phyloP scores from a whole-genome alignment of 208 protist species.

The Porcisia deanei region DNA sequence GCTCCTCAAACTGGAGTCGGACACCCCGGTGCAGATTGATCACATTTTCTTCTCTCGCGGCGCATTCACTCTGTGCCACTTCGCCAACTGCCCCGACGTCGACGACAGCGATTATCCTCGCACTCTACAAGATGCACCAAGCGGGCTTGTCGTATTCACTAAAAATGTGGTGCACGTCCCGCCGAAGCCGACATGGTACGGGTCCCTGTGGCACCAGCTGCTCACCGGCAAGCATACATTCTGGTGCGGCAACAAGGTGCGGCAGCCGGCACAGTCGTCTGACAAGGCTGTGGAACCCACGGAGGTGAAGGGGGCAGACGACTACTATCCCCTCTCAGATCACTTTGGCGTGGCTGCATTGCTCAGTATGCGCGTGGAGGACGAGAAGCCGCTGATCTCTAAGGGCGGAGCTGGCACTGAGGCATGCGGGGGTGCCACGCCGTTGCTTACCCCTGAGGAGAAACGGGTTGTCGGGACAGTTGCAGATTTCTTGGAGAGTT shows the following conservation, averaged over 20 bases:
- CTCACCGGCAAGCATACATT: constrained; percentile 13
- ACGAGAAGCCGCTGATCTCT: constrained; percentile 1
- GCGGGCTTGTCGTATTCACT: constrained; percentile 79
- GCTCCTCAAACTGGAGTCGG: constrained; percentile 65
- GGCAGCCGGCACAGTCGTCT: background rate
- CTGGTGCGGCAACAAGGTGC: background rate
- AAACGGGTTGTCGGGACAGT: constrained; percentile 41
- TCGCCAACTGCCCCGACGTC: constrained; percentile 77
- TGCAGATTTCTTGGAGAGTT: constrained; percentile 40
- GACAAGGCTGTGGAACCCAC: background rate
- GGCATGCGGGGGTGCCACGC: background rate
- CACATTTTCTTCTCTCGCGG: constrained; percentile 75
- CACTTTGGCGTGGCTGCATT: constrained; percentile 86
- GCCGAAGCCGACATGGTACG: constrained; percentile 20
- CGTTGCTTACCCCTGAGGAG: constrained; percentile 44
- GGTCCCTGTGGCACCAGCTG: constrained; percentile 24
- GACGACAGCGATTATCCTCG: constrained; percentile 36
- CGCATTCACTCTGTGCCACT: constrained; percentile 53
- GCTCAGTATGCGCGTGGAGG: constrained; percentile 38
- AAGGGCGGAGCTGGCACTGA: background rate
- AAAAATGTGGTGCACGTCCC: constrained; percentile 49
- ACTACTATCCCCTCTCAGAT: constrained; percentile 73
- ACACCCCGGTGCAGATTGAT: constrained; percentile 85
- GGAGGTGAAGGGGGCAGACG: background rate
- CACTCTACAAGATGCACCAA: constrained; percentile 34